Conservation (phyloP, 306 rosid genomes). For the Citrullus amarus region DNA sequence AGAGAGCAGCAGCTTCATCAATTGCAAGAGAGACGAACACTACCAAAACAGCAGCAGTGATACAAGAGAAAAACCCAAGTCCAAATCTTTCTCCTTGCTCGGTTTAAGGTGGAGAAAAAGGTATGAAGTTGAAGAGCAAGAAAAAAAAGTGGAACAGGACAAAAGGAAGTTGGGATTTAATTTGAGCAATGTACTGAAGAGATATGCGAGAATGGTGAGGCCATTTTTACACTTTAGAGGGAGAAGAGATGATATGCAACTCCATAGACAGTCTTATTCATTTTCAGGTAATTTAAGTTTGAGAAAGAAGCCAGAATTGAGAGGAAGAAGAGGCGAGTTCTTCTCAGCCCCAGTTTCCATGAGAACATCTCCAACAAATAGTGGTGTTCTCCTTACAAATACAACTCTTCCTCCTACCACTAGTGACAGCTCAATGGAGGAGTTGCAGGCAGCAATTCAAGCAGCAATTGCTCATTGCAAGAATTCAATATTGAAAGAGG, state of each 20-base stretch:
- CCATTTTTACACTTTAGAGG: slow-evolving; percentile 30
- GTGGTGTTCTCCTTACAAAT: slow-evolving; percentile 32
- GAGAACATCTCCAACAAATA: slow-evolving; percentile 80
- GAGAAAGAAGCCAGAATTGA: slow-evolving; percentile 29
- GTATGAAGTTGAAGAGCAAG: slow-evolving; percentile 30
- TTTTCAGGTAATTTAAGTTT: slow-evolving; percentile 58
- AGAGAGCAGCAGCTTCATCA: slow-evolving; percentile 9
- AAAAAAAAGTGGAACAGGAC: slow-evolving; percentile 23
- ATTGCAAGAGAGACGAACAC: slow-evolving; percentile 12
- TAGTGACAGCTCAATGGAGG: slow-evolving; percentile 88
- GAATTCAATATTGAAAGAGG: slow-evolving; percentile 64
- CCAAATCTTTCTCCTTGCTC: slow-evolving; percentile 52
- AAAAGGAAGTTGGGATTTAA: slow-evolving; percentile 34
- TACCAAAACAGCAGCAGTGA: slow-evolving; percentile 12
- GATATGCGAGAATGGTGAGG: slow-evolving; percentile 37
- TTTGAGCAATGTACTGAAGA: slow-evolving; percentile 36
- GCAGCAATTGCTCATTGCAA: slow-evolving; percentile 99
- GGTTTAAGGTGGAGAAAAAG: slow-evolving; percentile 35
- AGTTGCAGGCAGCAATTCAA: slow-evolving; percentile 94
- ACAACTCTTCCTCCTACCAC: slow-evolving; percentile 15
- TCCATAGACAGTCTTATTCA: slow-evolving; percentile 36
- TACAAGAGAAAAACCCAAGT: slow-evolving; percentile 32
- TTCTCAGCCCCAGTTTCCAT: slow-evolving; percentile 93
- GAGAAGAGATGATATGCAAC: slow-evolving; percentile 27
- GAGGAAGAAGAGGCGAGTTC: slow-evolving; percentile 50